phyloP scores from a whole-genome alignment of 805 yeast species.

The Candida palmyrensis region DNA sequence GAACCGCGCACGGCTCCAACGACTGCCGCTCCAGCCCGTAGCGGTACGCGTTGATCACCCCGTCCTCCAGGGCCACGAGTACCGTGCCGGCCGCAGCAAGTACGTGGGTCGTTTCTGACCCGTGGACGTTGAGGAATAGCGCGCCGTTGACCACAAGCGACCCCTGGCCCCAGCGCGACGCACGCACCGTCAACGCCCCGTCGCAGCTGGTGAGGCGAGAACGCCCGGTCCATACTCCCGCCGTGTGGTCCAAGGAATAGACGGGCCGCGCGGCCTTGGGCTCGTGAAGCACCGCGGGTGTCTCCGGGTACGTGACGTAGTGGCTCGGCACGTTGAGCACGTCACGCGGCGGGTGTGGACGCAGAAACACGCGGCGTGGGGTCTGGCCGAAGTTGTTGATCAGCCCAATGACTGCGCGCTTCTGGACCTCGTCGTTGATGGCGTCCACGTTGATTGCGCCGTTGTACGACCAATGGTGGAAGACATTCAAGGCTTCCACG shows the following conservation, averaged over 20 bases:
- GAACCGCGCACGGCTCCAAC: conserved; percentile 38
- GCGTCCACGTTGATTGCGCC: conserved; percentile 77
- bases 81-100: conserved; percentile 34
- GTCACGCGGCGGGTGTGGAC: conserved; percentile 57
- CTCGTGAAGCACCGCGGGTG: conserved; percentile 14
- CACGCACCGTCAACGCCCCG: conserved; percentile 30
- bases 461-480: conserved; percentile 78
- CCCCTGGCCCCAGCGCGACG: conserved; percentile 12
- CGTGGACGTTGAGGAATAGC: conserved; percentile 40
- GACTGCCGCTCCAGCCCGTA: conserved; percentile 26
- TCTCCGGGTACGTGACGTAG: conserved; percentile 25
- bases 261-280: conserved; percentile 33
- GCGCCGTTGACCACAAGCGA: conserved; percentile 38
- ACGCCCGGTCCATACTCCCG: too few relatives aligned
- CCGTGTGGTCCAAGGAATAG: conserved; percentile 17
- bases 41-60: conserved; percentile 58
- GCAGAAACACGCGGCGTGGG: conserved; percentile 65
- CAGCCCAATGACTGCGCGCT: conserved; percentile 73
- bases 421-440: conserved; percentile 68
- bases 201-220: too few relatives aligned
- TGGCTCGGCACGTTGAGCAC: conserved; percentile 31
- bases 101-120: too few relatives aligned
- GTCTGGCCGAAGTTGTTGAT: conserved; percentile 93
- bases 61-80: conserved; percentile 51
- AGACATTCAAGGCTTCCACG: conserved; percentile 62